These are phyloP conservation scores for Curvularia hawaiiensis DNA, from an alignment of 2,329 filamentous ascomycete genomes.

Conservation along the genomic window DNA sequence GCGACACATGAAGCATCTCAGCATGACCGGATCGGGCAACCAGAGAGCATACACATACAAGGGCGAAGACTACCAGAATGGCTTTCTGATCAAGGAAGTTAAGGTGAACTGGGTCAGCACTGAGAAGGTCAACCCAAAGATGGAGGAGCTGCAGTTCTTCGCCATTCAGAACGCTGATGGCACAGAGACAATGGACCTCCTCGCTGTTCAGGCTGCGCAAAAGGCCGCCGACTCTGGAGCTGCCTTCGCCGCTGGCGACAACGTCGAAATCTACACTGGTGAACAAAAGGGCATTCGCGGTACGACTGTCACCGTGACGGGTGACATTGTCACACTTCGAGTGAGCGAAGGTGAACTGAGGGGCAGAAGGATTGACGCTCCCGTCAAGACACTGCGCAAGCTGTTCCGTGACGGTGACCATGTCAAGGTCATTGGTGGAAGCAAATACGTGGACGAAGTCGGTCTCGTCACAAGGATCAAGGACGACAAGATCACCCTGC, in stretches of 20 bases:
- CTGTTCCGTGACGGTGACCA: constrained; percentile 93
- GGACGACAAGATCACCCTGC: constrained; percentile 87
- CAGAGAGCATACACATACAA: constrained; percentile 82
- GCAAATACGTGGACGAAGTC: constrained; percentile 91
- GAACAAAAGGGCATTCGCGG: constrained; percentile 93
- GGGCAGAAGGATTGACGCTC: constrained; percentile 89
- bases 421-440: constrained; percentile 97
- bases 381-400: constrained; percentile 89
- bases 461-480: constrained; percentile 95
- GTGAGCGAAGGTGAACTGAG: constrained; percentile 82
- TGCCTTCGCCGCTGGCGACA: constrained; percentile 88
- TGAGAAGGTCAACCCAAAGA: constrained; percentile 87
- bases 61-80: constrained; percentile 87
- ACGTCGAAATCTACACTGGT: constrained; percentile 95
- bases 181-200: constrained; percentile 89
- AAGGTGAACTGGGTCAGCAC: constrained; percentile 85
- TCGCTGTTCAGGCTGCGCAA: constrained; percentile 85
- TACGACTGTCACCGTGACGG: constrained; percentile 82
- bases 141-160: constrained; percentile 97
- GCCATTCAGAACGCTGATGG: constrained; percentile 88
- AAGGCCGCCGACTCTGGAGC: constrained; percentile 82
- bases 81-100: constrained; percentile 92
- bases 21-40: constrained; percentile 57
- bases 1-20: constrained; percentile 71
- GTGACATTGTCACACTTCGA: constrained; percentile 87